These are phyloP conservation scores for Peronosclerospora sorghi DNA, from an alignment of 352 stramenopile genomes.

Conservation along the genomic window DNA sequence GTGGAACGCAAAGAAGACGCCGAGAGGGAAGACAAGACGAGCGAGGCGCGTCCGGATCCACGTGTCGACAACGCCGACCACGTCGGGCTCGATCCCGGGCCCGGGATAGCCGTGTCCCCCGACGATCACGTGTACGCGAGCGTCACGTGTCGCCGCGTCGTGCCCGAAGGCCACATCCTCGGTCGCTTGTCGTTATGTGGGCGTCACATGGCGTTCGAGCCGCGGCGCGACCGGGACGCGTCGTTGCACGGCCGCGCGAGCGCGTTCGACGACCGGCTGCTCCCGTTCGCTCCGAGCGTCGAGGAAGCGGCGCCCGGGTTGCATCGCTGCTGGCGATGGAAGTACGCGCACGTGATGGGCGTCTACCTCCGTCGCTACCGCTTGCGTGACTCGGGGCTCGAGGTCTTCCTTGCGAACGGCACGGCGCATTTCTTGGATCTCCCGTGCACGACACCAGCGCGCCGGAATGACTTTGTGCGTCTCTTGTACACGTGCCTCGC, in stretches of 20 bases:
- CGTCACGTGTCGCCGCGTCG: conserved; percentile 54
- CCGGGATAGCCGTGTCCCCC: conserved; percentile 38
- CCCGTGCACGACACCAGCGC: conserved; percentile 45
- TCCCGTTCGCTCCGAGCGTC: background rate
- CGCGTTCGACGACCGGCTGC: conserved; percentile 12
- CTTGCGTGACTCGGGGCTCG: conserved; percentile 68
- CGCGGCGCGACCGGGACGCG: conserved; percentile 13
- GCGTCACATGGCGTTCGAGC: conserved; percentile 62
- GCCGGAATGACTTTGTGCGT: conserved; percentile 67
- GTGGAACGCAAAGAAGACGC: conserved; percentile 2
- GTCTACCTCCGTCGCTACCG: conserved; percentile 77
- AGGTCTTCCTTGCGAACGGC: conserved; percentile 73
- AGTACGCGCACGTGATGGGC: conserved; percentile 59
- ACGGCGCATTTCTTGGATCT: conserved; percentile 79
- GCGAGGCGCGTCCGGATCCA: conserved; percentile 1
- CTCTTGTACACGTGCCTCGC: conserved; percentile 72
- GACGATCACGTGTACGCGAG: conserved; percentile 58
- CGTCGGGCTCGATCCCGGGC: conserved; percentile 55
- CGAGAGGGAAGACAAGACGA: background rate
- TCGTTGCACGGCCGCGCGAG: conserved; percentile 5
- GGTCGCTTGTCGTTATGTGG: conserved; percentile 53
- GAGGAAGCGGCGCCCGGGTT: conserved; percentile 60
- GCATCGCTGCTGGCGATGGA: conserved; percentile 71
- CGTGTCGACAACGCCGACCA: background rate
- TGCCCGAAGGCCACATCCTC: conserved; percentile 60